Percentiles rank a stretch among this genome's conserved stretches.
Conservation (phyloP, 1,284 basidiomycete species). For the Cutaneotrichosporon curvatum region DNA sequence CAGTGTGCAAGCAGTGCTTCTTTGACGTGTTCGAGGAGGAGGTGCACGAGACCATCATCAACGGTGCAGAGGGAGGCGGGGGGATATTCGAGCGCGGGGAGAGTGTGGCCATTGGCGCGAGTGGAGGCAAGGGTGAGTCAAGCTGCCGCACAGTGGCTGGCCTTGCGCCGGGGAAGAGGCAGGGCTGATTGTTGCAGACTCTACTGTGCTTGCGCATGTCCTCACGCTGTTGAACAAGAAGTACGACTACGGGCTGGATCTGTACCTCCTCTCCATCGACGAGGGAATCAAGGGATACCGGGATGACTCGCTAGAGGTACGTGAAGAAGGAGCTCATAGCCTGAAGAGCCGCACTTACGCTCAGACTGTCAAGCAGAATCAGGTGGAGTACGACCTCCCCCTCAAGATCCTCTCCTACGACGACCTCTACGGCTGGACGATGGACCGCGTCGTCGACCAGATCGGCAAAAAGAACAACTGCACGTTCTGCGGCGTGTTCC, state of each 20-base stretch:
- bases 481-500: slow-evolving; percentile 97
- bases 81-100: slow-evolving; percentile 83
- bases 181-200: slow-evolving; percentile 56
- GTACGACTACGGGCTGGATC: slow-evolving; percentile 83
- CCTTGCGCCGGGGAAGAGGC: no score
- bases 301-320: slow-evolving; percentile 90
- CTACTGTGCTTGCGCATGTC: slow-evolving; percentile 93
- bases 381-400: slow-evolving; percentile 88
- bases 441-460: slow-evolving; percentile 91
- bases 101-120: slow-evolving; percentile 92
- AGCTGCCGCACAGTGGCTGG: no score
- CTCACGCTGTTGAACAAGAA: slow-evolving; percentile 93
- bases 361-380: slow-evolving; percentile 95
- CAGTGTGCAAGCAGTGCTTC: slow-evolving; percentile 92
- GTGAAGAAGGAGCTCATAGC: slow-evolving; percentile 24
- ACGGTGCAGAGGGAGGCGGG: slow-evolving; percentile 52
- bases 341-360: background rate
- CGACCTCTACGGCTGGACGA: slow-evolving; percentile 98
- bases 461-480: slow-evolving; percentile 98
- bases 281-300: slow-evolving; percentile 98
- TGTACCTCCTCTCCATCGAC: slow-evolving; percentile 93
- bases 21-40: slow-evolving; percentile 98
- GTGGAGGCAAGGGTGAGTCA: slow-evolving; percentile 89
- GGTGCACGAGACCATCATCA: slow-evolving; percentile 83
- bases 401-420: slow-evolving; percentile 94